A percentile compares a stretch with the other conserved stretches of the same genome.
Conservation (phyloP, 768 basidiomycete species). For the Tricholoma saponaceum region DNA sequence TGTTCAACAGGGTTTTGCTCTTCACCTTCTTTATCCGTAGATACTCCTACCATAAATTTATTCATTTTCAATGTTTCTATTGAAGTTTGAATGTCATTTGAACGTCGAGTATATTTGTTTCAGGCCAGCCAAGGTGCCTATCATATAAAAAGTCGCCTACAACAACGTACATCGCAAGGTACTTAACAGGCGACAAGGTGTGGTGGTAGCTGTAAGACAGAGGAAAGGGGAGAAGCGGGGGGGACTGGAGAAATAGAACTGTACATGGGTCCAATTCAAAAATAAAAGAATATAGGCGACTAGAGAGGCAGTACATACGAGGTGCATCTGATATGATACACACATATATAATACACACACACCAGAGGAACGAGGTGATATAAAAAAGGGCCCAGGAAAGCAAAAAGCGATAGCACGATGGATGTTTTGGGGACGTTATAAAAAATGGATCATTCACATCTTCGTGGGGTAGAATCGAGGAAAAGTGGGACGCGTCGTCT, state of each 20-base stretch:
- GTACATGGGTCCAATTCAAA: background rate
- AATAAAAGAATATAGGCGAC: background rate
- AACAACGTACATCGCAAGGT: background rate
- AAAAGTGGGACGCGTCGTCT: conserved; percentile 12
- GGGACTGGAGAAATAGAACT: background rate
- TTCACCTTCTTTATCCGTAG: no score
- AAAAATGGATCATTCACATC: conserved; percentile 4
- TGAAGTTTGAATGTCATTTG: no score
- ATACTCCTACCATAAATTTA: no score
- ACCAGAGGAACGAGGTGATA: conserved; percentile 3
- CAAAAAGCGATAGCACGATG: conserved; percentile 20
- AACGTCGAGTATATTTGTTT: conserved; percentile 1
- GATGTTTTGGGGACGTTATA: conserved; percentile 11
- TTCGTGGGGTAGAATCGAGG: conserved; percentile 1
- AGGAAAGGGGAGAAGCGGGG: background rate
- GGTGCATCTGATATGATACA: background rate
- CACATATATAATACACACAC: conserved; percentile 1
- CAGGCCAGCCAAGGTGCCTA: conserved; percentile 2
- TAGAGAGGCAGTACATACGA: background rate
- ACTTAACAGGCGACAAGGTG: background rate
- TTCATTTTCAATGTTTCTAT: no score
- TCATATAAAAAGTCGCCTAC: background rate
- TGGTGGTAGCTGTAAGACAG: background rate
- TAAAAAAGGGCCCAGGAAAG: conserved; percentile 12
- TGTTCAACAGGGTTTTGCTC: background rate